Base-by-base conservation (phyloP, 2,329 filamentous ascomycete genomes). In the Pyrenophora seminiperda region DNA sequence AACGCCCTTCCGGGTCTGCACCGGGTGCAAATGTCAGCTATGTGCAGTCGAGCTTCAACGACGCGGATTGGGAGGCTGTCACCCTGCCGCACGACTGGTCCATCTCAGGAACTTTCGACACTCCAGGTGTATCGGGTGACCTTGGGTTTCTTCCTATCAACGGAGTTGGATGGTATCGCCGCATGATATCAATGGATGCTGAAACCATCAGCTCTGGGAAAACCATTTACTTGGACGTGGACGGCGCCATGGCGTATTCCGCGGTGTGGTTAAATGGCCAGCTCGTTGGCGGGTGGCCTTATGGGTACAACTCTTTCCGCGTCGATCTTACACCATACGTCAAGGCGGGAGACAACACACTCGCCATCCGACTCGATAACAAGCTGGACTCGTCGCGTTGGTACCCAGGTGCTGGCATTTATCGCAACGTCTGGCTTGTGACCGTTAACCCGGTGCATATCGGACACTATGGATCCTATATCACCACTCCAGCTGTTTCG, bases 151-250 rank as follows among this genome's bases (percentile, higher is more conserved):
- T 83, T 27, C 81, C 81, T 0, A 70, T 75, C 17, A 75, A 81
- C n/a, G 81, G 81, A 2, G 74, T 83, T 2, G 80, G 77, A 2
- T 82, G 79, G 80, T 82, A 82, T 55, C 77, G 80, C 3, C 71
- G 73, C 20, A 75, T 63, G 2, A 7, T 82, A 1, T 57, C 62
- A 0, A 47, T 77, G 3, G 30, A 58, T 9, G n/a, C 56, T 0
- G 61, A 59, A 2, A 10, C 36, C 27, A 36, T 51, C 2, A 71
- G 75, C n/a, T 44, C 56, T 14, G 69, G 66, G 7, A 78, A 76
- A 43, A 62, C 67, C 0, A 58, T 80, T 10, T 81, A 72, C 42
- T 62, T 81, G 4, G 79, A 81, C 17, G 58, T 81, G 15, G 79
- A 81, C 47, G 79, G 79, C 2, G 79, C 79, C 39, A 80, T 80